Conservation (phyloP, 2,329 filamentous ascomycete species). For the Clarireedia monteithiana region DNA sequence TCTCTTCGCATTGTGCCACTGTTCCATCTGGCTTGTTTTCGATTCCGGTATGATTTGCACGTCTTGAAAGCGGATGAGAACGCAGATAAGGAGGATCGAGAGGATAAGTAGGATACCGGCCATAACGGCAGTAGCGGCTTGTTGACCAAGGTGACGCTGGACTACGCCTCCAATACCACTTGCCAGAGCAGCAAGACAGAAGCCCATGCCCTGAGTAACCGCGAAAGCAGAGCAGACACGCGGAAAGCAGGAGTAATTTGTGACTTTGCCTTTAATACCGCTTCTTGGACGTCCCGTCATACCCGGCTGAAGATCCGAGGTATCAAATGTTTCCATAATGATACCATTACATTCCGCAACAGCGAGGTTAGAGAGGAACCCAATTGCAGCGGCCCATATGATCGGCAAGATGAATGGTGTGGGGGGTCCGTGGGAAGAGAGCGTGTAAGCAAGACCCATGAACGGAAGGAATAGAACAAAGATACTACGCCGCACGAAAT, state of each 20-base stretch:
- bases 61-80: slow-evolving; percentile 56
- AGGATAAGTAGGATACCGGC: slow-evolving; percentile 59
- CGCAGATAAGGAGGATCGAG: slow-evolving; percentile 53
- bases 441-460: slow-evolving; percentile 58
- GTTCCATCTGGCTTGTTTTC: slow-evolving; percentile 46
- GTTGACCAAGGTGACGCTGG: slow-evolving; percentile 58
- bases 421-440: slow-evolving; percentile 55
- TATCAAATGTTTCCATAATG: slow-evolving; percentile 76
- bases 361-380: slow-evolving; percentile 64
- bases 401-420: slow-evolving; percentile 56
- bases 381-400: slow-evolving; percentile 56
- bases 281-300: slow-evolving; percentile 49
- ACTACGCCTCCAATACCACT: slow-evolving; percentile 62
- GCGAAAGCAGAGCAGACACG: slow-evolving; percentile 66
- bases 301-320: slow-evolving; percentile 68
- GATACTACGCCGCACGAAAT: slow-evolving; percentile 58
- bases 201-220: slow-evolving; percentile 60
- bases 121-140: slow-evolving; percentile 59
- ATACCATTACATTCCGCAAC: slow-evolving; percentile 70
- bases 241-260: slow-evolving; percentile 70
- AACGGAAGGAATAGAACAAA: slow-evolving; percentile 63
- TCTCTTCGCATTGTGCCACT: slow-evolving; percentile 37
- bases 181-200: slow-evolving; percentile 59
- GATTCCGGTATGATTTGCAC: slow-evolving; percentile 63
- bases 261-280: slow-evolving; percentile 41